These are phyloP conservation scores for Rhizophlyctis rosea DNA, from an alignment of 192 early-diverging fungal species.

Conservation along the genomic window DNA sequence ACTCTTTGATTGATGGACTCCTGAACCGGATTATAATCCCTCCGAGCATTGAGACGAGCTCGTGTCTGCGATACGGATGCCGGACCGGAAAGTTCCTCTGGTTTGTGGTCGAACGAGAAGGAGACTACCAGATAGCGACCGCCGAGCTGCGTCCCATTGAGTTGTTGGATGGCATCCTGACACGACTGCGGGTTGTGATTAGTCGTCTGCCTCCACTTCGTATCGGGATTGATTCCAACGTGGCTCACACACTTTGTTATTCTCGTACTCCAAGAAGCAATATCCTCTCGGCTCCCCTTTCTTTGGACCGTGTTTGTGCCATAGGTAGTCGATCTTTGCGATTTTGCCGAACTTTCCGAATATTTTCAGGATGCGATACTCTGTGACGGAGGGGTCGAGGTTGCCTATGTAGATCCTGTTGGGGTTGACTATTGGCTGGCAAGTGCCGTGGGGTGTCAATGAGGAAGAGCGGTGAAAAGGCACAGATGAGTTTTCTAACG, in stretches of 20 bases:
- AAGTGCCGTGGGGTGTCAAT: too few relatives aligned
- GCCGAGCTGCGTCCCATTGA: slow-evolving; percentile 56
- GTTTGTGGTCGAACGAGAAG: slow-evolving; percentile 5
- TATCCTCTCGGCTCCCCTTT: slow-evolving; percentile 67
- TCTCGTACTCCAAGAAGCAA: slow-evolving; percentile 65
- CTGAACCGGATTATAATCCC: slow-evolving; percentile 32
- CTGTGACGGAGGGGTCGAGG: slow-evolving; percentile 58
- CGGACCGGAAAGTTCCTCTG: background rate
- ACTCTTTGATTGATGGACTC: slow-evolving; percentile 31
- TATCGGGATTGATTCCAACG: background rate
- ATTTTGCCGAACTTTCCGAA: slow-evolving; percentile 68
- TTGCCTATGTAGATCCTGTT: slow-evolving; percentile 67
- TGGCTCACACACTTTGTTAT: slow-evolving; percentile 32
- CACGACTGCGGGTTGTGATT: slow-evolving; percentile 46
- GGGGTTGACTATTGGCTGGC: background rate
- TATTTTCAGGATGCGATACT: slow-evolving; percentile 66
- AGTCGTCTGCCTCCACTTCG: background rate
- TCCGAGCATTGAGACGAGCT: background rate
- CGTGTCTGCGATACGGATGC: background rate
- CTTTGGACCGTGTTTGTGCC: slow-evolving; percentile 62
- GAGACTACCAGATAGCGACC: slow-evolving; percentile 60
- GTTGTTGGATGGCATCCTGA: slow-evolving; percentile 46
- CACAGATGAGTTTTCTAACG: background rate
- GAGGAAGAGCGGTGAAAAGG: background rate
- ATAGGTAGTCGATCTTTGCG: slow-evolving; percentile 62